These are phyloP conservation scores for Apiotrichum sp. DNA, from an alignment of 1,284 basidiomycete genomes.

Conservation along the genomic window DNA sequence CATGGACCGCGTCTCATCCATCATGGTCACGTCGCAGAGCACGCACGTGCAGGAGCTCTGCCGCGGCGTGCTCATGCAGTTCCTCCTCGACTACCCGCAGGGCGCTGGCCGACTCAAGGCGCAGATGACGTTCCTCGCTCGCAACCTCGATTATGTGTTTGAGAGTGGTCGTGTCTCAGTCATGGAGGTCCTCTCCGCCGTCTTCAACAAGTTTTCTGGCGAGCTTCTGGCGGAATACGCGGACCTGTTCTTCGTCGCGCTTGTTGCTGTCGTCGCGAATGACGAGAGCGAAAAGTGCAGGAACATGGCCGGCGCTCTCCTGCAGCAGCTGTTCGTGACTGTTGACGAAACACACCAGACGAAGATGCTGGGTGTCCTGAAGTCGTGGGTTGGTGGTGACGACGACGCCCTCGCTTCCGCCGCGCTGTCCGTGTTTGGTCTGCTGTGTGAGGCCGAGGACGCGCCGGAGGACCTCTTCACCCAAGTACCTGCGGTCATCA, in stretches of 20 bases:
- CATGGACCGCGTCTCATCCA: slow-evolving; percentile 90
- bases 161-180: slow-evolving; percentile 88
- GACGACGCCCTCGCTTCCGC: slow-evolving; percentile 46
- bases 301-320: slow-evolving; percentile 74
- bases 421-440: slow-evolving; percentile 64
- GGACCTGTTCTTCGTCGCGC: slow-evolving; percentile 83
- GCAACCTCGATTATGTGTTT: slow-evolving; percentile 85
- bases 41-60: slow-evolving; percentile 85
- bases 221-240: slow-evolving; percentile 72
- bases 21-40: slow-evolving; percentile 92
- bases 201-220: slow-evolving; percentile 78
- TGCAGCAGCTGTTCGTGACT: slow-evolving; percentile 67
- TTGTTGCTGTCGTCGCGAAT: slow-evolving; percentile 90
- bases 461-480: slow-evolving; percentile 51
- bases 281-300: slow-evolving; percentile 85
- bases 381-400: slow-evolving; percentile 59
- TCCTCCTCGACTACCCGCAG: slow-evolving; percentile 96
- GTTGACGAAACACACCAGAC: slow-evolving; percentile 58
- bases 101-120: slow-evolving; percentile 82
- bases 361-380: slow-evolving; percentile 59
- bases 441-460: slow-evolving; percentile 59
- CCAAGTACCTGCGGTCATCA: slow-evolving; percentile 53
- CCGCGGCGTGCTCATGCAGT: slow-evolving; percentile 82
- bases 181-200: slow-evolving; percentile 78
- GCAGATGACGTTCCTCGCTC: slow-evolving; percentile 87